A percentile compares a stretch with the other conserved stretches of the same genome.
phyloP scores from a whole-genome alignment of 306 rosid species.

The Malus sieversii region DNA sequence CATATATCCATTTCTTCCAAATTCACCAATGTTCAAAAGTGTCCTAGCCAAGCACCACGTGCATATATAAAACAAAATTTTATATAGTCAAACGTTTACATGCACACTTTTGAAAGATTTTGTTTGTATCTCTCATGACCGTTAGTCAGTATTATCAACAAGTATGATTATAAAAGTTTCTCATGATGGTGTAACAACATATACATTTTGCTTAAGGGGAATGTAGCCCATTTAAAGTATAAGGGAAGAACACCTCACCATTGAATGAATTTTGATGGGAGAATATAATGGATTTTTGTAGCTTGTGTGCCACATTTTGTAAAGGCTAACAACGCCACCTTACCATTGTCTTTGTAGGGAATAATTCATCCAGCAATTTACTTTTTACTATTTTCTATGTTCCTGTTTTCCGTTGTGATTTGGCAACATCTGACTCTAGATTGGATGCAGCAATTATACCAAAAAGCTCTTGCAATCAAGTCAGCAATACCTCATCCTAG shows the following conservation, averaged over 20 bases:
- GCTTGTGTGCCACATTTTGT: not conserved
- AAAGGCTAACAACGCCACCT: not conserved
- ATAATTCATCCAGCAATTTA: not conserved
- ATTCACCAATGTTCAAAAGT: too few relatives aligned
- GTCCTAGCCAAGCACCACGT: too few relatives aligned
- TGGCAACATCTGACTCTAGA: conserved; percentile 11
- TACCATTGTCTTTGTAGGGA: not conserved
- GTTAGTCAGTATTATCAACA: not conserved
- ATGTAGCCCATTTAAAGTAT: not conserved
- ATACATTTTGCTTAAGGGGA: not conserved
- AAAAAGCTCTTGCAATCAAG: conserved; percentile 89
- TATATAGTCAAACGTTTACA: not conserved
- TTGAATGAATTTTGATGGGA: not conserved
- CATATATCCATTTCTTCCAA: too few relatives aligned
- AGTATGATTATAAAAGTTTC: not conserved
- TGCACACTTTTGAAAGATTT: not conserved
- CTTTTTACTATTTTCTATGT: not conserved
- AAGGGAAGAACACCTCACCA: not conserved
- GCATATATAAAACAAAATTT: not conserved
- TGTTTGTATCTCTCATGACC: not conserved
- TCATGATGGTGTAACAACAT: not conserved
- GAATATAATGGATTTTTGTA: not conserved
- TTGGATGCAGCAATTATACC: conserved; percentile 91
- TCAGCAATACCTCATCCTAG: conserved; percentile 99
- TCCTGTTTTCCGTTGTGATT: conserved; percentile 9